Conservation (phyloP, 495 filamentous ascomycete genomes). For the Penicillium subrubescens region DNA sequence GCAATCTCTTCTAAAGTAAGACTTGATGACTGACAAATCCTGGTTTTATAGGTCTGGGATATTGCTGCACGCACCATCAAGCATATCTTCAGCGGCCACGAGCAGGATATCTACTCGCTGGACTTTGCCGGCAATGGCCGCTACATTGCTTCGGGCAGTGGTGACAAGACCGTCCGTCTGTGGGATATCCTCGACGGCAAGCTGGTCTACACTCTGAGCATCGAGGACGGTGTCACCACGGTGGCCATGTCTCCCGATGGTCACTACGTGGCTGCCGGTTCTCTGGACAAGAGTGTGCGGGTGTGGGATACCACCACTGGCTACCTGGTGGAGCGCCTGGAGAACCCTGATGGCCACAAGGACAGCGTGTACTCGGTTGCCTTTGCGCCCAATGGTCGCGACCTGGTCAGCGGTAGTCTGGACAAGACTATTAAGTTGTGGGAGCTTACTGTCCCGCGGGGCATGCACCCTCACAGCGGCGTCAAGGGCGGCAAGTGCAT, state of each 20-base stretch:
- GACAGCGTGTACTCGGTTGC: slow-evolving; percentile 93
- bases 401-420: slow-evolving; percentile 85
- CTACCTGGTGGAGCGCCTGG: slow-evolving; percentile 80
- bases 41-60: slow-evolving; percentile 76
- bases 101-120: slow-evolving; percentile 93
- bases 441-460: slow-evolving; percentile 75
- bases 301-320: slow-evolving; percentile 85
- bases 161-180: slow-evolving; percentile 83
- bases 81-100: slow-evolving; percentile 81
- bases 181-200: slow-evolving; percentile 82
- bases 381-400: slow-evolving; percentile 84
- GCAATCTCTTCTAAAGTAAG: neutral
- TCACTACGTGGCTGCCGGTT: slow-evolving; percentile 83
- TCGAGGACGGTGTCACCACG: slow-evolving; percentile 89
- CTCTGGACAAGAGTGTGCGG: slow-evolving; percentile 85
- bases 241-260: slow-evolving; percentile 90
- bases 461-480: slow-evolving; percentile 58
- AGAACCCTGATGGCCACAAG: slow-evolving; percentile 84
- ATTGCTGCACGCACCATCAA: slow-evolving; percentile 74
- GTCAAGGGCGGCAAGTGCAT: slow-evolving; percentile 79
- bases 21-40: slow-evolving; percentile 1
- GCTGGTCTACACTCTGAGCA: slow-evolving; percentile 74
- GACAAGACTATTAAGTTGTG: slow-evolving; percentile 97
- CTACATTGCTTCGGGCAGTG: slow-evolving; percentile 85
- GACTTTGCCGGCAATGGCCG: slow-evolving; percentile 87